Evolutionary conservation across 2,329 filamentous ascomycete genomes (phyloP).

Genomic region (Aspergillus phoenicis): DNA sequence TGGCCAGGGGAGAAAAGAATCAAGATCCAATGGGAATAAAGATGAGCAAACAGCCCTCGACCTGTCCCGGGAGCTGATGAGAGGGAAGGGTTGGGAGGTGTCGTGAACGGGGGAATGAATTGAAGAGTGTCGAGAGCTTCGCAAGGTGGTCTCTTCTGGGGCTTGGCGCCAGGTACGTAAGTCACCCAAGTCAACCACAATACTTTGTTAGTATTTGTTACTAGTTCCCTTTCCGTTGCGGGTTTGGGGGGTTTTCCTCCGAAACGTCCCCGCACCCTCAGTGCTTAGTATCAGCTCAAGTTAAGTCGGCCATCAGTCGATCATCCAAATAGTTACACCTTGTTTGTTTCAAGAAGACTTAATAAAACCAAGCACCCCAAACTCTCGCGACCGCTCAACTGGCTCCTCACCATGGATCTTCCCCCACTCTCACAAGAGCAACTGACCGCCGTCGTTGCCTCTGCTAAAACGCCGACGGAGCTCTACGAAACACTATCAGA

Average conservation of each 20-base stretch:
- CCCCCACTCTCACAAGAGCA: constrained; percentile 35
- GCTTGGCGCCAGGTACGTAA: constrained; percentile 39
- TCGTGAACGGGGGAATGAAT: constrained; percentile 22
- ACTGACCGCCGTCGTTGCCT: constrained; percentile 32
- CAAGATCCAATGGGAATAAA: constrained; percentile 34
- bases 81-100: constrained; percentile 29
- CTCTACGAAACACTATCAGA: constrained; percentile 40
- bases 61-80: constrained; percentile 18
- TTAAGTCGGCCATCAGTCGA: neutral
- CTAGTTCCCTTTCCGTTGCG: neutral
- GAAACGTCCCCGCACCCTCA: constrained; percentile 35
- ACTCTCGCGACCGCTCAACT: too few species aligned
- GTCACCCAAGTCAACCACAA: neutral
- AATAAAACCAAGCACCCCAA: too few species aligned
- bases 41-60: constrained; percentile 29
- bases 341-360: too few species aligned
- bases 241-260: constrained; percentile 30
- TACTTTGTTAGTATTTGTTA: too few species aligned
- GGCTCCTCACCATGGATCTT: constrained; percentile 28
- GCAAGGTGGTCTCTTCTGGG: constrained; percentile 47
- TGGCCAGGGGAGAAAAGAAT: constrained; percentile 38
- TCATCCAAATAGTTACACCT: too few species aligned
- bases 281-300: neutral
- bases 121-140: constrained; percentile 33
- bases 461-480: constrained; percentile 33